A percentile compares a stretch with the other conserved stretches of the same genome.
Evolutionary conservation across 2,329 filamentous ascomycete genomes (phyloP).

Genomic region (Aspergillus japonicus): DNA sequence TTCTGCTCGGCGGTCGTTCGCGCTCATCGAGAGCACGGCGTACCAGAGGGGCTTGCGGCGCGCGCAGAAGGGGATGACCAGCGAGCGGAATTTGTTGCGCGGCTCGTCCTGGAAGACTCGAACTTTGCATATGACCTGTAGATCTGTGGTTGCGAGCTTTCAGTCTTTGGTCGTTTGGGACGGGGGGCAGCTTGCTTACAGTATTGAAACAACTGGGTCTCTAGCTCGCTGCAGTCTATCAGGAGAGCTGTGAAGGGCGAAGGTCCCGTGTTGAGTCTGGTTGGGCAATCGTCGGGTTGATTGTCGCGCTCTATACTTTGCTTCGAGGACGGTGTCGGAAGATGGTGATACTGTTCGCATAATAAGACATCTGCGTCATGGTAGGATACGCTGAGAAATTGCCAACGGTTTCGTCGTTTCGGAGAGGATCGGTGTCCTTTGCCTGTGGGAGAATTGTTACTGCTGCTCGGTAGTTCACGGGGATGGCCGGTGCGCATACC

Average conservation of each 20-base stretch:
- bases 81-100: conserved; percentile 2
- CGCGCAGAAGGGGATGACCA: conserved; percentile 1
- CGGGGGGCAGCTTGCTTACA: not conserved
- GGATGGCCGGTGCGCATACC: not conserved
- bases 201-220: conserved; percentile 1
- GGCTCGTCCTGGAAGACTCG: conserved; percentile 1
- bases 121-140: conserved; percentile 1
- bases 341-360: not conserved
- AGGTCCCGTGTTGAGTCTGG: not conserved
- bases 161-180: not conserved
- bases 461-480: not conserved
- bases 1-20: conserved; percentile 1
- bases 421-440: not conserved
- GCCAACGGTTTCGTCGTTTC: not conserved
- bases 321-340: not conserved
- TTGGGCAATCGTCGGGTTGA: not conserved
- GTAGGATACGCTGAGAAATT: not conserved
- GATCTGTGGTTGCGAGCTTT: not conserved
- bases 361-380: not conserved
- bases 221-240: not conserved
- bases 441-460: not conserved
- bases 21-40: conserved; percentile 3
- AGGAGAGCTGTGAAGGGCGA: not conserved
- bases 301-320: not conserved
- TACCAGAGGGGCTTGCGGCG: conserved; percentile 2